Evolutionary conservation across 345 rosid species (phyloP).

Genomic region (Turnera subulata): DNA sequence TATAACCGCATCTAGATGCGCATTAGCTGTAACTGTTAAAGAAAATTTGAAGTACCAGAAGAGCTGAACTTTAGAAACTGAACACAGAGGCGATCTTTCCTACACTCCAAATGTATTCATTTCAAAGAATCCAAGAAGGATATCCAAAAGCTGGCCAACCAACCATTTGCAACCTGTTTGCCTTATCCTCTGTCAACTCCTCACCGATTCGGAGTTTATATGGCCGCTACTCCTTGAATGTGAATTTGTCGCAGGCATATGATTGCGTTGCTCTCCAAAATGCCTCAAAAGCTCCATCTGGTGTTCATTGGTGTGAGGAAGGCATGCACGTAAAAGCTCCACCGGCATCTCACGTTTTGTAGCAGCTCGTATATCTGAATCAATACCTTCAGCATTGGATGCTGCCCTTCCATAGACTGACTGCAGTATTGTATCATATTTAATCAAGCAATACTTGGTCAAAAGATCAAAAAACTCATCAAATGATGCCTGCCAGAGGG

Average conservation of each 20-base stretch:
- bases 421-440: constrained; percentile 76
- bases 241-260: constrained; percentile 24
- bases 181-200: constrained; percentile 32
- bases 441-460: constrained; percentile 83
- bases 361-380: constrained; percentile 42
- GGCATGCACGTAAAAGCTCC: constrained; percentile 89
- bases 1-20: not conserved
- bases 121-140: not conserved
- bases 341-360: constrained; percentile 92
- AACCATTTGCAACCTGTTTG: not conserved
- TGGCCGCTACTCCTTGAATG: constrained; percentile 40
- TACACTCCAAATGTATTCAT: not conserved
- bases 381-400: constrained; percentile 43
- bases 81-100: constrained; percentile 6
- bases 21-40: too few species aligned
- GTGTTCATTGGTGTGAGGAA: constrained; percentile 77
- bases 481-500: constrained; percentile 94
- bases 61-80: not conserved
- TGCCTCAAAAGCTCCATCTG: constrained; percentile 68
- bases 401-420: constrained; percentile 46
- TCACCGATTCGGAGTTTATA: constrained; percentile 62
- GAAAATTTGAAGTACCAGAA: too few species aligned
- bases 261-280: constrained; percentile 60
- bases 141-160: not conserved
- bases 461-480: constrained; percentile 80